Percentiles rank a stretch among this genome's conserved stretches.
Conservation (phyloP, 2,329 filamentous ascomycete species). For the Endoconidiophora polonica region DNA sequence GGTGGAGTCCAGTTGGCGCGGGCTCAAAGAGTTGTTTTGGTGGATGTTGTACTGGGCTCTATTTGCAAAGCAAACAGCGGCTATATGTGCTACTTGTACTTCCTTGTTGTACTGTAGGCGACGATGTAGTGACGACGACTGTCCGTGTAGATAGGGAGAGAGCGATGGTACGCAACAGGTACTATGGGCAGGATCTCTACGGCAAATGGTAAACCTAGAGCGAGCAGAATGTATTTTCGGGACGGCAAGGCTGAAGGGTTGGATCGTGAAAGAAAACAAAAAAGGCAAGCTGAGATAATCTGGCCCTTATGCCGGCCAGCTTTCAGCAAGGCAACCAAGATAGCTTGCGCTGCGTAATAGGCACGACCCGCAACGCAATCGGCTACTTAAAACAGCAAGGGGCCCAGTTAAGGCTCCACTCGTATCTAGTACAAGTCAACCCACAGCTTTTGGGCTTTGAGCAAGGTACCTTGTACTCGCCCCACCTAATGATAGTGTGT, state of each 20-base stretch:
- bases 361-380: no score
- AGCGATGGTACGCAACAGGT: background rate
- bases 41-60: background rate
- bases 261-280: background rate
- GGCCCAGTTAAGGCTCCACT: no score
- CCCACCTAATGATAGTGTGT: no score
- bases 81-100: no score
- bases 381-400: no score
- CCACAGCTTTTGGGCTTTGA: no score
- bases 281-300: background rate
- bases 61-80: no score
- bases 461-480: no score
- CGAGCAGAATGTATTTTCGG: background rate
- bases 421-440: no score
- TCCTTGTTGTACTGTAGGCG: background rate
- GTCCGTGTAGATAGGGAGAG: background rate
- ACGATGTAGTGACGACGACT: slow-evolving; percentile 10
- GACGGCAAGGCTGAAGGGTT: background rate
- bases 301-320: no score
- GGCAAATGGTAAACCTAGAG: background rate
- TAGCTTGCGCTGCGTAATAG: no score
- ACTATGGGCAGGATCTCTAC: background rate
- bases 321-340: no score
- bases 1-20: background rate
- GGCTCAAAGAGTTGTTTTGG: background rate